A percentile compares a stretch with the other conserved stretches of the same genome.
These are phyloP conservation scores for Orbilia brochopaga DNA, from an alignment of 2,329 filamentous ascomycete genomes.

Conservation along the genomic window DNA sequence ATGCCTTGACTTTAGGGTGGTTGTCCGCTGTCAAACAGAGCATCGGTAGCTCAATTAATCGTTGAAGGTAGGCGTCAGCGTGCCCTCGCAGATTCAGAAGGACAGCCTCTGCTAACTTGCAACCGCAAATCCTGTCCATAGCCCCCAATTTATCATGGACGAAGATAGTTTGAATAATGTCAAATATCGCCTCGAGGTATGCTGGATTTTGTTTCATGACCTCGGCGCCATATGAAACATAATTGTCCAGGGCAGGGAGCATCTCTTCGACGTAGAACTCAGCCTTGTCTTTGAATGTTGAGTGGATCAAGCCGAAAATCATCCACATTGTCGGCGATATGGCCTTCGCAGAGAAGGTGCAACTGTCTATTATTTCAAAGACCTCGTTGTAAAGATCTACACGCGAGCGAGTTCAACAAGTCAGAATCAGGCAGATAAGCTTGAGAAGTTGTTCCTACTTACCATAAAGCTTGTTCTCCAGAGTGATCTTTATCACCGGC, in stretches of 20 bases:
- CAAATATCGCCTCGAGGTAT: conserved; percentile 85
- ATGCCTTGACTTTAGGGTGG: conserved; percentile 86
- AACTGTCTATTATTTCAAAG: conserved; percentile 99
- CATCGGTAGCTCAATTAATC: conserved; percentile 91
- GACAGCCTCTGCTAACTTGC: conserved; percentile 94
- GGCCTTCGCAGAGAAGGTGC: conserved; percentile 93
- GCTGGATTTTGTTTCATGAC: conserved; percentile 80
- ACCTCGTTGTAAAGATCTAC: conserved; percentile 93
- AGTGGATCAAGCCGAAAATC: conserved; percentile 94
- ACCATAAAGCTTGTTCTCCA: conserved; percentile 97
- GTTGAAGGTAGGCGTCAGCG: conserved; percentile 84
- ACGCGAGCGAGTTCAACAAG: conserved; percentile 52
- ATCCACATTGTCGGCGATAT: conserved; percentile 99
- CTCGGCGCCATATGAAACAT: conserved; percentile 86
- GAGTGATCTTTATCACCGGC: conserved; percentile 93
- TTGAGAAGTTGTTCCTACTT: conserved; percentile 61
- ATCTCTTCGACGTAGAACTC: conserved; percentile 98
- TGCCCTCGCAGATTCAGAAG: conserved; percentile 92
- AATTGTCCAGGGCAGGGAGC: conserved; percentile 97
- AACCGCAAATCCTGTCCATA: conserved; percentile 93
- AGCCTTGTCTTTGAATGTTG: conserved; percentile 94
- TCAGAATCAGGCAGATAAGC: not conserved
- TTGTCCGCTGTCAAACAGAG: conserved; percentile 70
- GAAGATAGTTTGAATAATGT: conserved; percentile 91
- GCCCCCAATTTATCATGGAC: conserved; percentile 88